phyloP scores from a whole-genome alignment of 2,329 filamentous ascomycete species.

The Rosellinia necatrix region DNA sequence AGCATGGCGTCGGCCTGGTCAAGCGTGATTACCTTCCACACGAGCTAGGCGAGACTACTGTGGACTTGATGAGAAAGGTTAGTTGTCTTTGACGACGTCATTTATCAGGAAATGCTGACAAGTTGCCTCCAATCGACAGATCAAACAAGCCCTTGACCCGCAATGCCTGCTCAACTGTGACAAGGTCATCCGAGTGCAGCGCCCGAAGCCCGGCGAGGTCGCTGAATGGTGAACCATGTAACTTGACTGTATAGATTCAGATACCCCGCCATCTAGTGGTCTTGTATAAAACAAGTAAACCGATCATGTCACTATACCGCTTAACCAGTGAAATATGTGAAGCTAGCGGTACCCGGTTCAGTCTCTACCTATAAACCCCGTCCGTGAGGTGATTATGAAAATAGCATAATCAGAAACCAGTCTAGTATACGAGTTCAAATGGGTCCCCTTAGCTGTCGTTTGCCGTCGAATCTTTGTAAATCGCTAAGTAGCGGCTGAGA shows the following conservation, averaged over 20 bases:
- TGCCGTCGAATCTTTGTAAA: too few relatives aligned
- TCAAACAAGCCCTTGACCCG: constrained; percentile 82
- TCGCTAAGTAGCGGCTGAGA: too few relatives aligned
- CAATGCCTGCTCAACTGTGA: constrained; percentile 71
- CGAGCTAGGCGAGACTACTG: constrained; percentile 74
- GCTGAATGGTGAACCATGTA: constrained; percentile 46
- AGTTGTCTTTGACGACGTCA: constrained; percentile 32
- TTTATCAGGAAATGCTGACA: constrained; percentile 12
- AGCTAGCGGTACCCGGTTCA: too few relatives aligned
- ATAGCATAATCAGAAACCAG: too few relatives aligned
- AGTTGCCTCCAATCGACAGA: constrained; percentile 48
- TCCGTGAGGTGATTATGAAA: too few relatives aligned
- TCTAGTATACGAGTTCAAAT: too few relatives aligned
- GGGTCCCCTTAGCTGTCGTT: too few relatives aligned
- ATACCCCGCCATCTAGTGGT: constrained; percentile 10
- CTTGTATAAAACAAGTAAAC: constrained; percentile 18
- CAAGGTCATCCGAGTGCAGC: constrained; percentile 68
- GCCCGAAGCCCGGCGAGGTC: constrained; percentile 54
- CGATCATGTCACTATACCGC: background rate
- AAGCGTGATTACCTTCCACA: constrained; percentile 84
- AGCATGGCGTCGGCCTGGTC: constrained; percentile 82
- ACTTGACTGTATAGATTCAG: constrained; percentile 5
- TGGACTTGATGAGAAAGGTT: constrained; percentile 83
- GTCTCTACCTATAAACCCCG: too few relatives aligned
- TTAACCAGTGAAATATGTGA: background rate